Conservation (phyloP, 768 basidiomycete species). For the Phaeotremella skinneri region DNA sequence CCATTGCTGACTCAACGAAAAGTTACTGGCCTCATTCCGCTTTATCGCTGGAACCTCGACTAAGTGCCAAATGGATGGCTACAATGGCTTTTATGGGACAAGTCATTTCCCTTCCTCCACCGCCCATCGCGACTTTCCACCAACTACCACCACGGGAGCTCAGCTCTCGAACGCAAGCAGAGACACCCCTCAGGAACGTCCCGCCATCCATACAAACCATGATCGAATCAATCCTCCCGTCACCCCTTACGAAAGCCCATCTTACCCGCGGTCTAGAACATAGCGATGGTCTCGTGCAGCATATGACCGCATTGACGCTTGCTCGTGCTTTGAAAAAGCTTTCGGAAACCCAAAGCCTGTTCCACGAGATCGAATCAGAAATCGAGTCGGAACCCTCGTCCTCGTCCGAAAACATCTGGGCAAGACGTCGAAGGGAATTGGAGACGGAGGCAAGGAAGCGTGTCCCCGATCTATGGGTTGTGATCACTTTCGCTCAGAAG, state of each 20-base stretch:
- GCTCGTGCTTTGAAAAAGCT: conserved; percentile 74
- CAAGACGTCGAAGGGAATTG: conserved; percentile 63
- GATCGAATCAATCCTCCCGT: conserved; percentile 76
- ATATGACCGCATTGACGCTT: conserved; percentile 75
- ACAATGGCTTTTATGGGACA: conserved; percentile 79
- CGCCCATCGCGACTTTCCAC: conserved; percentile 63
- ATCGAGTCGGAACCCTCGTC: conserved; percentile 64
- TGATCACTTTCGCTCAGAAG: conserved; percentile 76
- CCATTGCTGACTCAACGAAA: conserved; percentile 4
- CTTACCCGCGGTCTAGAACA: conserved; percentile 80
- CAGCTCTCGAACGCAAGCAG: conserved; percentile 6
- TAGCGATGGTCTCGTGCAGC: conserved; percentile 71
- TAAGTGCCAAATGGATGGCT: conserved; percentile 66
- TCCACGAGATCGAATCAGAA: conserved; percentile 57
- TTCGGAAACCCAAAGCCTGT: conserved; percentile 57
- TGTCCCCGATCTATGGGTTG: conserved; percentile 81
- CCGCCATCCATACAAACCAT: conserved; percentile 72
- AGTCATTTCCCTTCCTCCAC: conserved; percentile 74
- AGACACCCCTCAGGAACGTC: conserved; percentile 55
- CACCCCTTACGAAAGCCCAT: conserved; percentile 65
- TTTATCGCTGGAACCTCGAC: conserved; percentile 44
- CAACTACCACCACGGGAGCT: conserved; percentile 30
- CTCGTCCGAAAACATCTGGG: conserved; percentile 63
- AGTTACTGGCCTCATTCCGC: conserved; percentile 52
- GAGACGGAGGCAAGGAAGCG: conserved; percentile 70